These are phyloP conservation scores for Phalaenopsis aphrodite DNA, from an alignment of 106 monocot species.

Conservation along the genomic window DNA sequence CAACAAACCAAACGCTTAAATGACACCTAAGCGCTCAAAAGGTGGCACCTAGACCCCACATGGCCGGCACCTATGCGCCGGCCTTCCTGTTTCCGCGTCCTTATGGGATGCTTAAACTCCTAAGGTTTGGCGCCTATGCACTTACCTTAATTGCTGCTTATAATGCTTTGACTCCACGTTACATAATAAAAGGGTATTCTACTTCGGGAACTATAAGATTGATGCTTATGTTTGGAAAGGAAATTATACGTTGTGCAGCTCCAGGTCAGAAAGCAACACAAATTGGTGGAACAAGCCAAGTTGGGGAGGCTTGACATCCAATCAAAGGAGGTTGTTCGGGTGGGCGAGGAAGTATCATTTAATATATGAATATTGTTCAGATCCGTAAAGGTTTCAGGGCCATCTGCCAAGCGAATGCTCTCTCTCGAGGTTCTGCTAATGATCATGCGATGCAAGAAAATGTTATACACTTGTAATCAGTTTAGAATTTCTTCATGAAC, in stretches of 20 bases:
- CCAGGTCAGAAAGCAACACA: slow-evolving; percentile 13
- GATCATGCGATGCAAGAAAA: no score
- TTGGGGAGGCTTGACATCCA: slow-evolving; percentile 23
- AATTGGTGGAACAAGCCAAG: slow-evolving; percentile 54
- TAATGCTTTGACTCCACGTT: no score
- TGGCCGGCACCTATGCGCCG: no score
- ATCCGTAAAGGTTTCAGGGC: slow-evolving; percentile 40
- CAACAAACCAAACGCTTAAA: no score
- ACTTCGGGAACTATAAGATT: slow-evolving; percentile 43
- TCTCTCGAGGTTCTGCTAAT: slow-evolving; percentile 22
- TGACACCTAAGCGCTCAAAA: no score
- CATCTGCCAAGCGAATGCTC: slow-evolving; percentile 40
- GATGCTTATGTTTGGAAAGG: slow-evolving; percentile 66
- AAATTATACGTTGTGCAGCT: slow-evolving; percentile 32
- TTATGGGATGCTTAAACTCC: no score
- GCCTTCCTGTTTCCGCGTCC: no score
- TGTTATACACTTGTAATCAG: no score
- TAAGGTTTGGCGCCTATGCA: no score
- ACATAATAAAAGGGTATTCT: not conserved
- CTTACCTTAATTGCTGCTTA: no score
- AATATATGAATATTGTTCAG: slow-evolving; percentile 58
- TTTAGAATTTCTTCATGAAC: no score
- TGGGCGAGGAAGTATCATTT: slow-evolving; percentile 67
- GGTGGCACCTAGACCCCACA: no score
- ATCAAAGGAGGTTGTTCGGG: slow-evolving; percentile 50